phyloP scores from a whole-genome alignment of 2,329 filamentous ascomycete genomes.

The Dactylellina cionopaga region DNA sequence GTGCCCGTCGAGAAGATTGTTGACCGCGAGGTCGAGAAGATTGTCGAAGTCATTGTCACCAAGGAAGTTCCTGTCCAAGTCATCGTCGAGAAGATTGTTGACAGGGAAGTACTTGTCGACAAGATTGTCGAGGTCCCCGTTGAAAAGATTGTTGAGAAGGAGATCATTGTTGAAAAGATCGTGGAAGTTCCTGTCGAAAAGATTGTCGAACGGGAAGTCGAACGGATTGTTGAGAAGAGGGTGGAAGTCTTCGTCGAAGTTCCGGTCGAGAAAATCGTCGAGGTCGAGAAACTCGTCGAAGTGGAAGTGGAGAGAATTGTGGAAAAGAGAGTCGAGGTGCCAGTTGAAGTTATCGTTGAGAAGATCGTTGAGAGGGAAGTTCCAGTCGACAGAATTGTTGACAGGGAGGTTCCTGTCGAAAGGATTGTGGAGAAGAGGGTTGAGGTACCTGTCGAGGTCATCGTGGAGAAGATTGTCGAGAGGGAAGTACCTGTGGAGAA shows the following conservation, averaged over 20 bases:
- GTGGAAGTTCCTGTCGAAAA: conserved; percentile 35
- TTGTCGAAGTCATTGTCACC: conserved; percentile 28
- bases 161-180: conserved; percentile 14
- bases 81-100: conserved; percentile 31
- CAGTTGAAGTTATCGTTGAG: conserved; percentile 8
- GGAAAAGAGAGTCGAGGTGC: conserved; percentile 34
- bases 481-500: conserved; percentile 35
- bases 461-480: conserved; percentile 30
- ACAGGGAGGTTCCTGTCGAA: conserved; percentile 14
- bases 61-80: conserved; percentile 37
- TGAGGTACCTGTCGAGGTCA: conserved; percentile 26
- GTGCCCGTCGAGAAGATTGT: background rate
- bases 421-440: conserved; percentile 42
- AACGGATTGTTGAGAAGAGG: conserved; percentile 31
- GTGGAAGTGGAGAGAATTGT: conserved; percentile 45
- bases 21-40: conserved; percentile 18
- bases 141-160: conserved; percentile 25
- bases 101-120: conserved; percentile 27
- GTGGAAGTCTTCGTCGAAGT: conserved; percentile 37
- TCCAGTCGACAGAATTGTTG: conserved; percentile 40
- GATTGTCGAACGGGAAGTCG: conserved; percentile 36
- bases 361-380: conserved; percentile 35
- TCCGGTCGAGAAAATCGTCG: conserved; percentile 34
- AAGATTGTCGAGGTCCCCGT: conserved; percentile 43
- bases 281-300: conserved; percentile 31